A percentile compares a stretch with the other conserved stretches of the same genome.
Evolutionary conservation across 2,329 filamentous ascomycete genomes (phyloP).

Genomic region (Diaporthe vaccinii): DNA sequence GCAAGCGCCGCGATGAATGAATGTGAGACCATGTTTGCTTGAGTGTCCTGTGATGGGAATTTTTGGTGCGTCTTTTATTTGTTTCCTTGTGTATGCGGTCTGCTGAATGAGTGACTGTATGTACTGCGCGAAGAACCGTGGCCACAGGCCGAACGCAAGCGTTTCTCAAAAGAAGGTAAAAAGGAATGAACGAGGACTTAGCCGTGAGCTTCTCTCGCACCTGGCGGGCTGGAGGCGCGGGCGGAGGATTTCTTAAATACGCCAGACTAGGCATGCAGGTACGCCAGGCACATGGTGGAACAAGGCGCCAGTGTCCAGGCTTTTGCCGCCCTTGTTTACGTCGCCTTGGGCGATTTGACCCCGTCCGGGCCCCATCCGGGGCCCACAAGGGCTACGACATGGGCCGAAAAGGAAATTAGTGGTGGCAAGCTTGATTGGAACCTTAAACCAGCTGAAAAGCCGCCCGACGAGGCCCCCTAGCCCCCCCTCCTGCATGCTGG

Average conservation of each 20-base stretch:
- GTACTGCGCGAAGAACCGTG: slow-evolving; percentile 20
- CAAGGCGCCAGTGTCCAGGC: slow-evolving; percentile 18
- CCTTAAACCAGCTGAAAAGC: slow-evolving; percentile 24
- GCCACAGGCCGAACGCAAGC: slow-evolving; percentile 31
- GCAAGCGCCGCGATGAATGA: slow-evolving; percentile 29
- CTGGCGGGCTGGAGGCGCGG: background rate
- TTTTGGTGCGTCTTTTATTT: background rate
- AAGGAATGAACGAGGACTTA: slow-evolving; percentile 24
- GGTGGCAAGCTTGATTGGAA: slow-evolving; percentile 31
- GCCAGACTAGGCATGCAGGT: slow-evolving; percentile 27
- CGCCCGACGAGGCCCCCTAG: background rate
- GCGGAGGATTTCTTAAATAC: slow-evolving; percentile 6
- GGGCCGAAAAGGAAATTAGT: slow-evolving; percentile 27
- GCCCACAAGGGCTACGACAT: slow-evolving; percentile 10
- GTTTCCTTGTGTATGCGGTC: background rate
- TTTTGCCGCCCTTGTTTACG: slow-evolving; percentile 27
- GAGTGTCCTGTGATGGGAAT: background rate
- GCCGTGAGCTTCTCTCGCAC: slow-evolving; percentile 1
- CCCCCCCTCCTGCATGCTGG: slow-evolving; percentile 8
- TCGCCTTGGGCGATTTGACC: slow-evolving; percentile 18
- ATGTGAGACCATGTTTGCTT: slow-evolving; percentile 30
- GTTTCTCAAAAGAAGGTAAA: slow-evolving; percentile 18
- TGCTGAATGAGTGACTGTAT: slow-evolving; percentile 26
- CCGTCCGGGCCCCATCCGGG: background rate
- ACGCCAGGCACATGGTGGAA: slow-evolving; percentile 9